These are phyloP conservation scores for Pezicula neosporulosa DNA, from an alignment of 2,329 filamentous ascomycete species.

Conservation along the genomic window DNA sequence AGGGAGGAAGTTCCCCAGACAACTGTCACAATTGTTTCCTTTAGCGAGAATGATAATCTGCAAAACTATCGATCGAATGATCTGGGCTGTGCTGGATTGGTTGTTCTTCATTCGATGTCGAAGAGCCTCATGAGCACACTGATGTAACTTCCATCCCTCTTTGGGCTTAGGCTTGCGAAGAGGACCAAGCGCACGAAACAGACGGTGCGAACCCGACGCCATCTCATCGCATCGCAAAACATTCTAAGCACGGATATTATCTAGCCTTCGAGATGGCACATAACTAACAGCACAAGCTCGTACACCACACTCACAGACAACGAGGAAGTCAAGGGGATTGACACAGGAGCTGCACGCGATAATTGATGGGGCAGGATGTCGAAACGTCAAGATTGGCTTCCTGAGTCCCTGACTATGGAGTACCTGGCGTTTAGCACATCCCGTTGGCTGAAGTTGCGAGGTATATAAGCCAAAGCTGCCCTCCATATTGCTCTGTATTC, in stretches of 20 bases:
- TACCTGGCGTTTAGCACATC: too few relatives aligned
- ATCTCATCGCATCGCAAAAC: constrained; percentile 10
- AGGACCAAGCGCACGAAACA: neutral
- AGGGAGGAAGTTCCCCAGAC: neutral
- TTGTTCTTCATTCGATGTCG: neutral
- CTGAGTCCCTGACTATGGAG: too few relatives aligned
- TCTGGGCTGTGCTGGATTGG: neutral
- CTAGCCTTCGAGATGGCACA: neutral
- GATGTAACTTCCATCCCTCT: neutral
- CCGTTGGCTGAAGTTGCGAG: neutral
- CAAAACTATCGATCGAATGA: neutral
- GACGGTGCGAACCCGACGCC: neutral
- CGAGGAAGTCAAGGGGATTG: too few relatives aligned
- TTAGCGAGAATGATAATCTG: neutral
- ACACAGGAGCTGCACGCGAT: neutral
- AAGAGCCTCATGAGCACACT: neutral
- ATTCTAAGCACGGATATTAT: neutral
- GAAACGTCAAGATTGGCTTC: neutral
- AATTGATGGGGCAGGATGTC: neutral
- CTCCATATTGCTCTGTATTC: neutral
- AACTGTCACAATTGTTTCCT: neutral
- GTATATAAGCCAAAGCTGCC: neutral
- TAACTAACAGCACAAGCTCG: neutral
- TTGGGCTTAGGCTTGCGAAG: neutral
- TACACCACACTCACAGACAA: neutral